A percentile compares a stretch with the other conserved stretches of the same genome.
These are phyloP conservation scores for Ensete glaucum DNA, from an alignment of 176 grass and related monocot genomes.

Conservation along the genomic window DNA sequence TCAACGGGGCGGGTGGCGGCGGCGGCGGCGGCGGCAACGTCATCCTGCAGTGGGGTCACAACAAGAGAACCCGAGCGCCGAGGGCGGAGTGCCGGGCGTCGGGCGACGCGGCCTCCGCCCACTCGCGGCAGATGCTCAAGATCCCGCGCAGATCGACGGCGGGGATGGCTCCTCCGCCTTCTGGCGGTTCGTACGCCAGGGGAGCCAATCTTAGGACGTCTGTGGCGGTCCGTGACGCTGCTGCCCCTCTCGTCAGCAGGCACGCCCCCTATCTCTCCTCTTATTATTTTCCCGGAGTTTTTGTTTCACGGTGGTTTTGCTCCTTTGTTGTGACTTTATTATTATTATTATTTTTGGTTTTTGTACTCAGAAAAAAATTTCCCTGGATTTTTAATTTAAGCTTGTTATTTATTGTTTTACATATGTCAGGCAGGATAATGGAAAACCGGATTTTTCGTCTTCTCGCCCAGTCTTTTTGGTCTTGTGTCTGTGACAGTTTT, in stretches of 20 bases:
- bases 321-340: too few species aligned
- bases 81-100: slow-evolving; percentile 26
- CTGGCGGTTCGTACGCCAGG: slow-evolving; percentile 24
- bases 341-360: too few species aligned
- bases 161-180: slow-evolving; percentile 27
- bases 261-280: background rate
- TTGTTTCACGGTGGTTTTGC: background rate
- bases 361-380: too few species aligned
- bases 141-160: slow-evolving; percentile 40
- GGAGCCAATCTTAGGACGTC: slow-evolving; percentile 29
- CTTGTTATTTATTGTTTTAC: too few species aligned
- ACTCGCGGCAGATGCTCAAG: slow-evolving; percentile 25
- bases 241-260: background rate
- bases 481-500: too few species aligned
- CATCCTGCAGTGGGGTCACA: slow-evolving; percentile 61
- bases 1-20: background rate
- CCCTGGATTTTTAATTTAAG: too few species aligned
- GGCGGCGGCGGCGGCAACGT: slow-evolving; percentile 26
- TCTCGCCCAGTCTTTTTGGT: too few species aligned
- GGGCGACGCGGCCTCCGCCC: slow-evolving; percentile 16
- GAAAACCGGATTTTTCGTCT: too few species aligned
- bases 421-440: too few species aligned
- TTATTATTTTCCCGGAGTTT: background rate
- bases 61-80: slow-evolving; percentile 48
- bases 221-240: slow-evolving; percentile 4